Evolutionary conservation across 129 eudicot genomes (phyloP).

Genomic region (Chrysanthemum seticuspe): DNA sequence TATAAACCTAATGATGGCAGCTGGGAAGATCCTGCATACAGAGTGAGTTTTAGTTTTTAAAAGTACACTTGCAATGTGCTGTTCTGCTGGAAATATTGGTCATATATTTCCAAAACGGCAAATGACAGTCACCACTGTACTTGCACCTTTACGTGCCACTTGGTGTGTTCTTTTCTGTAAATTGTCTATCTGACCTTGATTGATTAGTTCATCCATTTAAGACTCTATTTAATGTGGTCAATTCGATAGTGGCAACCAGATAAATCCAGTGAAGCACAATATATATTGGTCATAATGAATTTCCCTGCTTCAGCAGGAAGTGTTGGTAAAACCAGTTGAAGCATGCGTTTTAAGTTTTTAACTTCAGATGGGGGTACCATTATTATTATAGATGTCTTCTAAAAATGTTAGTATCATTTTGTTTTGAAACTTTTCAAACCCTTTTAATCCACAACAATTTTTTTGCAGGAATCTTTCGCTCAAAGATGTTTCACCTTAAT

Average conservation of each 20-base stretch:
- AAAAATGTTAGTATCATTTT: slow-evolving; percentile 8
- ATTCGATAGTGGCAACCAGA: not conserved
- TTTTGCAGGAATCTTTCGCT: slow-evolving; percentile 76
- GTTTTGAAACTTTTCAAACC: not conserved
- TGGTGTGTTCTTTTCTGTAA: not conserved
- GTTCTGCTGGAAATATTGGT: not conserved
- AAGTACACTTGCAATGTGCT: slow-evolving; percentile 21
- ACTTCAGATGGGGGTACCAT: not conserved
- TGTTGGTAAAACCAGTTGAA: not conserved
- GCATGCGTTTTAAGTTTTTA: not conserved
- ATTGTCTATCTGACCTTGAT: not conserved
- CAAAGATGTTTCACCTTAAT: slow-evolving; percentile 74
- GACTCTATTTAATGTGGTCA: not conserved
- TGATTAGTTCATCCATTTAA: not conserved
- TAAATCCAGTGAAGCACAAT: not conserved
- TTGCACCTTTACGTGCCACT: not conserved
- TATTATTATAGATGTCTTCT: slow-evolving; percentile 8
- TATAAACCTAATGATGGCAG: slow-evolving; percentile 90
- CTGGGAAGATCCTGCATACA: slow-evolving; percentile 92
- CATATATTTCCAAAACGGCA: not conserved
- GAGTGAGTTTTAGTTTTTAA: slow-evolving; percentile 56
- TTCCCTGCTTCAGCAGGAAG: not conserved
- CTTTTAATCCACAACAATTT: not conserved
- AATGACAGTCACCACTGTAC: no score
- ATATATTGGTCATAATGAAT: not conserved